Conservation (phyloP, 768 basidiomycete species). For the Mrakia frigida region DNA sequence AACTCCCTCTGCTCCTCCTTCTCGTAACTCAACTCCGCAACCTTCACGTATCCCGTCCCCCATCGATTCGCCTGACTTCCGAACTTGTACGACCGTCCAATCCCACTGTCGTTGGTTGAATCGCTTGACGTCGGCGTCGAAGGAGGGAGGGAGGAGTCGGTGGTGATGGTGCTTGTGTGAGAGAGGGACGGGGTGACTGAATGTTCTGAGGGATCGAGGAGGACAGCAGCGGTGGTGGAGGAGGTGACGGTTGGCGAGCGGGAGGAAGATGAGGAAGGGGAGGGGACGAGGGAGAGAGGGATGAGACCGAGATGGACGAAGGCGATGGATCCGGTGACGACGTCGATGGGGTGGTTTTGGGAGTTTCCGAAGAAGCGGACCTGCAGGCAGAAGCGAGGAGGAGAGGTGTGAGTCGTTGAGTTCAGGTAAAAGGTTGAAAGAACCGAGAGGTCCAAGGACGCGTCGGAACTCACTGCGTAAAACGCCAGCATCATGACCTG, state of each 20-base stretch:
- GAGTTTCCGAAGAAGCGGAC: slow-evolving; percentile 54
- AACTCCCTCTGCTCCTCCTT: slow-evolving; percentile 41
- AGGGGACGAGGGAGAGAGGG: slow-evolving; percentile 48
- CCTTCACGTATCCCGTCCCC: slow-evolving; percentile 25
- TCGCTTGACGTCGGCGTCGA: neutral
- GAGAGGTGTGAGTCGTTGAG: neutral
- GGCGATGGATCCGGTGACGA: slow-evolving; percentile 63
- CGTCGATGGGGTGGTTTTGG: slow-evolving; percentile 57
- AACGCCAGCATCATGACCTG: slow-evolving; percentile 52
- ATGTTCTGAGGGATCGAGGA: too few relatives aligned
- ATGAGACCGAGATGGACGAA: slow-evolving; percentile 64
- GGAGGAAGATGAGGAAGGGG: slow-evolving; percentile 37
- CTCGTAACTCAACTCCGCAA: slow-evolving; percentile 37
- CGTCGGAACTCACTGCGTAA: slow-evolving; percentile 55
- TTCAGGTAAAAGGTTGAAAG: neutral
- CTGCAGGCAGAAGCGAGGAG: slow-evolving; percentile 19
- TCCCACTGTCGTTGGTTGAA: neutral
- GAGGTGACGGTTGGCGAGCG: neutral
- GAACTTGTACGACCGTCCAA: slow-evolving; percentile 24
- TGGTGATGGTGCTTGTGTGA: neutral
- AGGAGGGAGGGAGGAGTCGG: neutral
- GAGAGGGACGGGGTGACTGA: slow-evolving; percentile 37
- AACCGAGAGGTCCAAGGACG: neutral
- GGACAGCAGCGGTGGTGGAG: too few relatives aligned
- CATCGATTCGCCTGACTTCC: slow-evolving; percentile 30